Evolutionary conservation across 306 rosid genomes (phyloP), one percentile per base, ranked within the genome.

Genomic region (barrel medic (Medicago truncatula)): DNA sequence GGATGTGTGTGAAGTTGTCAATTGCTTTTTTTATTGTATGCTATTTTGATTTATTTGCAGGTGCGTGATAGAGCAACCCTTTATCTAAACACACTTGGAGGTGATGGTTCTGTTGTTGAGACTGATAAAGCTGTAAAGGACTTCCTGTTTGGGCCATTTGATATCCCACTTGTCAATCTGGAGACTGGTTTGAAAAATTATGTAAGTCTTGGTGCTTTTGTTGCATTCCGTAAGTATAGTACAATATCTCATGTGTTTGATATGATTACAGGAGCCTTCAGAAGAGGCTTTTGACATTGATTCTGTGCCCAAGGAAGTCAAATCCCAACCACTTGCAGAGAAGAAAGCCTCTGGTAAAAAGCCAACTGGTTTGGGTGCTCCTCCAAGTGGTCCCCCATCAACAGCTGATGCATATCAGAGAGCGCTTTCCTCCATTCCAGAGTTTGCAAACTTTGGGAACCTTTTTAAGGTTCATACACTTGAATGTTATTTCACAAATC

Each of bases 31-130:
- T 56, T 57, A 28, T 47, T 71, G 40, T 56, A 25, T 72, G 73
- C 38, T 16, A 34, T 81, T 47, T 40, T 81, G 54, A 73, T 44
- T 77, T 40, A 68, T 75, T 80, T 61, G 47, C 77, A 96, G 99
- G 99, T 96, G 76, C 98, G 99, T 15, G 99, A 96, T 84, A 90
- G 98, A 86, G 98, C 99, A 64, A 96, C 99, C 18, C 91, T 96
- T 47, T 96, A 92, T 84, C 84, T 92, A 54, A 90, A 81, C 74
- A 88, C 97, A 20, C 90, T 96, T 83, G 99, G 90, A 72, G 97
- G 84, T 73, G 91, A 96, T 85, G 96, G 88, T 67, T 63, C 82
- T 41, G 88, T 82, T 84, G 90, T 84, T 56, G 97, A 96, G 84
- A 88, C 97, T 38, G 98, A 92, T 58, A 76, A 85, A 78, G 90